Evolutionary conservation across 345 rosid species (phyloP).

Genomic region (Dovyalis caffra): DNA sequence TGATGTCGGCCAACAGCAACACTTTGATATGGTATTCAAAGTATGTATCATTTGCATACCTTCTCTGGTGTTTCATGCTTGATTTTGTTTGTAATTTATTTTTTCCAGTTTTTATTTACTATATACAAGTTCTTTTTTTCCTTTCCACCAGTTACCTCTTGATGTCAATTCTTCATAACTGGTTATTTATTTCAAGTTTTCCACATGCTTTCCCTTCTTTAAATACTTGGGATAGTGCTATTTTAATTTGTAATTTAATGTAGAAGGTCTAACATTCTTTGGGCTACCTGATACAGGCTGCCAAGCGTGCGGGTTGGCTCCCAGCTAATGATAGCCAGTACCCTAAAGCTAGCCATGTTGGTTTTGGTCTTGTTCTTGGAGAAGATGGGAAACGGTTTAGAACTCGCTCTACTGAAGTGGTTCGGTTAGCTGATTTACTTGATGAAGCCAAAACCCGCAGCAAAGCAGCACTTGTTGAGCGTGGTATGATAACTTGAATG

Average conservation of each 20-base stretch:
- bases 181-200: background rate
- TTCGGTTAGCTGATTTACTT: constrained; percentile 86
- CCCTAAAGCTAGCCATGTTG: constrained; percentile 82
- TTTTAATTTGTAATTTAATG: background rate
- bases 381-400: constrained; percentile 92
- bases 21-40: constrained; percentile 86
- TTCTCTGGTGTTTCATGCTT: constrained; percentile 4
- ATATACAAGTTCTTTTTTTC: background rate
- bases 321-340: constrained; percentile 50
- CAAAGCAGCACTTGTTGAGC: constrained; percentile 68
- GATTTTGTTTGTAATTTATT: constrained; percentile 1
- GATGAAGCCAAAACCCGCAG: constrained; percentile 93
- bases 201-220: background rate
- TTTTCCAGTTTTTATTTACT: background rate
- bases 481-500: constrained; percentile 50
- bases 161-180: background rate
- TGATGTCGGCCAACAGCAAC: constrained; percentile 96
- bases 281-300: constrained; percentile 57
- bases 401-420: constrained; percentile 83
- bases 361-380: constrained; percentile 95
- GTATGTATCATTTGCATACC: constrained; percentile 39
- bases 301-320: constrained; percentile 86
- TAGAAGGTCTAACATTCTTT: constrained; percentile 13
- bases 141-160: background rate
- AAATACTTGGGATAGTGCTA: background rate